Conservation (phyloP, 768 basidiomycete genomes). For the Kwoniella botswanensis region DNA sequence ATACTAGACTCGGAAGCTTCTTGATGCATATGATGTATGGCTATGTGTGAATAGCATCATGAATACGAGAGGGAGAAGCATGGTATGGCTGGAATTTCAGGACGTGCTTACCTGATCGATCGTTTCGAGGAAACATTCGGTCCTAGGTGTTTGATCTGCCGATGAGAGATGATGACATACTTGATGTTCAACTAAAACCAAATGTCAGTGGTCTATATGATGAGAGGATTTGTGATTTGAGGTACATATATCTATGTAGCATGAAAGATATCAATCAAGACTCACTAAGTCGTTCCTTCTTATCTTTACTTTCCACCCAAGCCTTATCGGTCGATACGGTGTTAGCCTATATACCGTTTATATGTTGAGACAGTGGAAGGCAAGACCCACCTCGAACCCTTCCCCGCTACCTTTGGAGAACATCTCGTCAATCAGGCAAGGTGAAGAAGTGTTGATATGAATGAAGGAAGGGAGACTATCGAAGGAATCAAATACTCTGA, state of each 20-base stretch:
- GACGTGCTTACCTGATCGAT: slow-evolving; percentile 1
- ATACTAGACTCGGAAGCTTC: neutral
- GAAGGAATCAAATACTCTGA: neutral
- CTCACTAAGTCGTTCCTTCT: slow-evolving; percentile 8
- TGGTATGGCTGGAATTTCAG: neutral
- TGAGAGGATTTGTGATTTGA: too few relatives aligned
- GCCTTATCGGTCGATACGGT: neutral
- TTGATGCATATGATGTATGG: slow-evolving; percentile 4
- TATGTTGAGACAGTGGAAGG: neutral
- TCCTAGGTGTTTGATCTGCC: neutral
- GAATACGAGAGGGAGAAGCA: neutral
- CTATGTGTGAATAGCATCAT: neutral
- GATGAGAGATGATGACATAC: neutral
- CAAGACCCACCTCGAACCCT: neutral
- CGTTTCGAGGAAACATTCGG: slow-evolving; percentile 5
- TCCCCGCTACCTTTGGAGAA: neutral
- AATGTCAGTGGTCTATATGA: too few relatives aligned
- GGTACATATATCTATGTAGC: too few relatives aligned
- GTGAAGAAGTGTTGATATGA: too few relatives aligned
- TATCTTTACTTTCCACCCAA: slow-evolving; percentile 9
- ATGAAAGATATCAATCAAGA: neutral
- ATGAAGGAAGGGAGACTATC: too few relatives aligned
- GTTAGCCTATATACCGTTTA: neutral
- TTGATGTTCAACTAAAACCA: slow-evolving; percentile 6
- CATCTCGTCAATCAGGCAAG: neutral